A percentile compares a stretch with the other conserved stretches of the same genome.
These are phyloP conservation scores for Pseudoturritis turrita DNA, from an alignment of 345 rosid genomes.

Conservation along the genomic window DNA sequence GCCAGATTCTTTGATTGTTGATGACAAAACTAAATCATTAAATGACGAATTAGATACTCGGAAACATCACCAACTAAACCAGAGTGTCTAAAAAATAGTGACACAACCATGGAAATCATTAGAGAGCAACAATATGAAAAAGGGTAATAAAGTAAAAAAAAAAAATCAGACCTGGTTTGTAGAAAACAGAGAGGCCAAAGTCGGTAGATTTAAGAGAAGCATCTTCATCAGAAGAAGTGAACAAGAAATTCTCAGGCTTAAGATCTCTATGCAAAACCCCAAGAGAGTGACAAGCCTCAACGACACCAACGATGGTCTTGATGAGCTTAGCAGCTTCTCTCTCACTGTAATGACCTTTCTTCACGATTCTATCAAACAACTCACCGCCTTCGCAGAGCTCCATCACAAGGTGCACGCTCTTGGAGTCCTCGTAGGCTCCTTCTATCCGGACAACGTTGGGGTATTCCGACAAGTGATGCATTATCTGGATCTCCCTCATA, in stretches of 20 bases:
- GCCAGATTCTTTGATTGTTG: neutral
- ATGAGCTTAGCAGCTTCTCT: slow-evolving; percentile 71
- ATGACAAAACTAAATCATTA: neutral
- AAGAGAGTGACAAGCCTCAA: slow-evolving; percentile 72
- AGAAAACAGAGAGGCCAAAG: slow-evolving; percentile 76
- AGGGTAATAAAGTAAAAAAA: neutral
- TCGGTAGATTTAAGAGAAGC: slow-evolving; percentile 77
- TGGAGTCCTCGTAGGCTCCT: slow-evolving; percentile 48
- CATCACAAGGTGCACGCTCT: slow-evolving; percentile 68
- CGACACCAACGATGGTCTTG: slow-evolving; percentile 73
- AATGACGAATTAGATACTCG: neutral
- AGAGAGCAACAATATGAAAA: neutral
- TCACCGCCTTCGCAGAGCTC: slow-evolving; percentile 80
- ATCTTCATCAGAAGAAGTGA: slow-evolving; percentile 54
- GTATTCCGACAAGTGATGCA: slow-evolving; percentile 75
- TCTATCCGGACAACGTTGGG: slow-evolving; percentile 59
- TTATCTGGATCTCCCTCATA: slow-evolving; percentile 83
- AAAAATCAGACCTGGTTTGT: slow-evolving; percentile 50
- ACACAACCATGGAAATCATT: neutral
- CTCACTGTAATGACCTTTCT: slow-evolving; percentile 71
- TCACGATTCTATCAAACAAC: slow-evolving; percentile 66
- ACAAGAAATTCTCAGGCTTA: slow-evolving; percentile 81
- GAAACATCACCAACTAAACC: neutral
- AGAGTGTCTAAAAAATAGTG: neutral
- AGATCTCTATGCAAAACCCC: slow-evolving; percentile 79